Base-by-base conservation (phyloP, 2,329 filamentous ascomycete species). In the Diaporthe caulivora region DNA sequence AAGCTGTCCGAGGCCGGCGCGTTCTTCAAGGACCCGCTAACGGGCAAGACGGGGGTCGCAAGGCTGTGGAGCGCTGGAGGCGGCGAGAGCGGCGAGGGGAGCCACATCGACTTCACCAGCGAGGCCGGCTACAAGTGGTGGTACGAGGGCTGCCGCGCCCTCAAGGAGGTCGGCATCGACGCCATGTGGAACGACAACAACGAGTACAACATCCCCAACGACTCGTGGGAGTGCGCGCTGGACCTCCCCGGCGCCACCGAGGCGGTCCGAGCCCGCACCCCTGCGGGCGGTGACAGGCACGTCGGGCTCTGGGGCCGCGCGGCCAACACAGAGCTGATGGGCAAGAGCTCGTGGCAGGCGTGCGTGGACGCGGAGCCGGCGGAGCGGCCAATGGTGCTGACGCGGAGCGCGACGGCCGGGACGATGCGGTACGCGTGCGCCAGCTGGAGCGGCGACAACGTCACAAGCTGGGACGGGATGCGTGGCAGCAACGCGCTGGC, bases 141-240 rank as follows among this genome's bases (percentile, higher is more conserved):
- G 93, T 92, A 90, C 74, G 84, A 93, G 0, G 92, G 92, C 1
- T 89, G 93, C 11, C 87, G 88, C 73, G 87, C 86, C 65, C 84
- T 94, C 1, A 90, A 90, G 71, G 83, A 88, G 34, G 82, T 89
- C 11, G 92, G 92, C 1, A 92, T 94, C 72, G 92, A 94, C 76
- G 92, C 88, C 62, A 93, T 94, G 83, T 94, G 93, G 92, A 94
- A 94, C 76, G 92, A 94, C 79, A 94, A 94, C 81, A 94, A 94
- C 76, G 92, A 94, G 80, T 94, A 94, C 80, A 91, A 90, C 0
- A 86, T 93, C 3, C 87, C 90, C 0, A 86, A 89, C 74, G 92
- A 94, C 74, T 84, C 88, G 31, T 94, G 92, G 92, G 82, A 89
- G 72, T 88, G 91, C 68, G 88, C 89, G 0, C 83, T 93, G 0